phyloP scores from a whole-genome alignment of 208 protist genomes.

The Acanthamoeba comandoni region DNA sequence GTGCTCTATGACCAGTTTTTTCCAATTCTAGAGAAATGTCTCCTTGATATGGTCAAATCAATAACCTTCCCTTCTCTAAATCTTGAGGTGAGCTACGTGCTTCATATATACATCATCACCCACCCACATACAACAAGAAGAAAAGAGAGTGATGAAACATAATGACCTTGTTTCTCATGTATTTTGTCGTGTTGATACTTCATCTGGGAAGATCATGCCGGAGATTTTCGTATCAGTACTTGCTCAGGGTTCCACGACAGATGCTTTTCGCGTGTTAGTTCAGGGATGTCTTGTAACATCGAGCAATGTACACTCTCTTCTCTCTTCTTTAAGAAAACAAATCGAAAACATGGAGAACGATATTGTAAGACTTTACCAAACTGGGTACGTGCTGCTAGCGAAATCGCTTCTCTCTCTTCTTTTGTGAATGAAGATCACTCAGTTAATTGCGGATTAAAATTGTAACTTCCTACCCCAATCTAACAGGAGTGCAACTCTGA shows the following conservation, averaged over 20 bases:
- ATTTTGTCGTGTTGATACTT: not conserved
- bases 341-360: conserved; percentile 50
- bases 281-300: conserved; percentile 50
- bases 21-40: conserved; percentile 33
- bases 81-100: conserved; percentile 18
- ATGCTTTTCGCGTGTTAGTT: conserved; percentile 39
- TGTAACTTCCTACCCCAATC: not conserved
- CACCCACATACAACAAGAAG: too few species aligned
- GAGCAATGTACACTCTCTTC: conserved; percentile 7
- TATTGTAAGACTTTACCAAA: conserved; percentile 39
- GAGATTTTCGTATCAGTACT: conserved; percentile 59
- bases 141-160: not conserved
- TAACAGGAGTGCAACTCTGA: conserved; percentile 11
- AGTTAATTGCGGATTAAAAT: not conserved
- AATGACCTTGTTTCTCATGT: not conserved
- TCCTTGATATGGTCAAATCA: conserved; percentile 61
- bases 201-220: conserved; percentile 17
- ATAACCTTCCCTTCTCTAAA: conserved; percentile 49
- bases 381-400: conserved; percentile 7
- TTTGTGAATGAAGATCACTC: not conserved
- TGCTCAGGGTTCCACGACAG: conserved; percentile 21
- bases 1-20: conserved; percentile 60
- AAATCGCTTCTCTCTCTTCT: not conserved
- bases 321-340: conserved; percentile 38
- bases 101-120: not conserved